Base-by-base conservation (phyloP, 495 filamentous ascomycete genomes). In the Trichoderma orchidacearum region DNA sequence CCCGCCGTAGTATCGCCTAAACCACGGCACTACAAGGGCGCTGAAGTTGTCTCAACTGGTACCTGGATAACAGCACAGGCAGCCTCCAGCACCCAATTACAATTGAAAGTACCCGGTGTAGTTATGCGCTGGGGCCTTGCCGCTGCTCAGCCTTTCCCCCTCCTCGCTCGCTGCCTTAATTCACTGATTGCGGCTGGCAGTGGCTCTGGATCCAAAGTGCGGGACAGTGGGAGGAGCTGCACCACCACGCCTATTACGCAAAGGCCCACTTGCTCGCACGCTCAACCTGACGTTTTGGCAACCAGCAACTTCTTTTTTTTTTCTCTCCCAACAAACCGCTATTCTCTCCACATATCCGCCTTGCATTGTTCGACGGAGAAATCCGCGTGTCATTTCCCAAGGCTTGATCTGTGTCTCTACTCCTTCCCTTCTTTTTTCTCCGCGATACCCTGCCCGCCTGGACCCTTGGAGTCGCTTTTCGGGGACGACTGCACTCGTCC, bases 221-320 rank as follows among this genome's bases (percentile, higher is more conserved):
- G 51, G 51, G 30, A 30, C 51, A 53, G 51, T 53, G 27, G 28
- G 28, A 53, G 30, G 30, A 32, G 51, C 51, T 30, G 51, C 51
- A 53, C 51, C 28, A 32, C 51, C 27, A 30, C 51, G 28, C 28
- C 30, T 53, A 53, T 53, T 53, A 53, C 51, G 51, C 51, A 53
- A 53, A 53, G 51, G 51, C 51, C 51, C 51, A 53, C 51, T 32
- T 53, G 51, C 28, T 53, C 13, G n/a, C 25, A 3, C 15, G 13
- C n/a, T 30, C 27, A 53, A 53, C 51, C 51, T 53, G 51, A 53
- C 51, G 51, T 30, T 35, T 53, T 53, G 41, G 23, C 51, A 53
- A 53, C 48, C 15, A 53, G n/a, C 51, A 48, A 13, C 41, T 48
- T n/a, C 41, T 48, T 48, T 48, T 48, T 48, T 48, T 48, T 48